Conservation (phyloP, 148 eudicot genomes). For the Rhododendron kiyosumense region DNA sequence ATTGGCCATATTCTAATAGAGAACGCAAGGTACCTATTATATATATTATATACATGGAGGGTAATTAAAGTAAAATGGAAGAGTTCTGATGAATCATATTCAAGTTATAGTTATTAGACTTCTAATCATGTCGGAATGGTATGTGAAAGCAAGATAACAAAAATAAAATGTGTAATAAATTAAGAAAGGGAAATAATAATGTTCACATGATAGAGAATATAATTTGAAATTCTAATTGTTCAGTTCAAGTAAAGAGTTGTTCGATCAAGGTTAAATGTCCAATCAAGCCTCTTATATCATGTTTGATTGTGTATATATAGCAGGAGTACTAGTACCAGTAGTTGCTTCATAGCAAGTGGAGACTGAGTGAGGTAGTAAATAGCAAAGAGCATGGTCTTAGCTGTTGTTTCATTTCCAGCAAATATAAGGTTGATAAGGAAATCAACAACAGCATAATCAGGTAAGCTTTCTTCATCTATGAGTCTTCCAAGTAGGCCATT, state of each 20-base stretch:
- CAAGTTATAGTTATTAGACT: too few relatives aligned
- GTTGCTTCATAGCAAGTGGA: slow-evolving; percentile 37
- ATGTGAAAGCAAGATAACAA: neutral
- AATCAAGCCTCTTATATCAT: neutral
- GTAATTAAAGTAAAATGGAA: neutral
- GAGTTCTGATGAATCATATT: neutral
- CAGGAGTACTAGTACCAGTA: slow-evolving; percentile 25
- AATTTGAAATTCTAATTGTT: neutral
- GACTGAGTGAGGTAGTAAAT: slow-evolving; percentile 46
- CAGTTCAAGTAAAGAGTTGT: neutral
- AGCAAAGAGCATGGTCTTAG: slow-evolving; percentile 59
- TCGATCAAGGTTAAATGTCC: neutral
- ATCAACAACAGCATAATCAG: slow-evolving; percentile 38
- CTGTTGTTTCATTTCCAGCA: slow-evolving; percentile 57
- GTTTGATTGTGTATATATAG: neutral
- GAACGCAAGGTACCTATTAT: neutral
- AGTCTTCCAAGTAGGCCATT: slow-evolving; percentile 42
- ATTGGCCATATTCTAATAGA: neutral
- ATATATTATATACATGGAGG: neutral
- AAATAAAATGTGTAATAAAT: too few relatives aligned
- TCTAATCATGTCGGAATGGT: too few relatives aligned
- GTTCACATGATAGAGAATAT: too few relatives aligned
- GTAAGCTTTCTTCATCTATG: slow-evolving; percentile 41
- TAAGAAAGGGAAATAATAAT: neutral
- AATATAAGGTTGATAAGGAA: slow-evolving; percentile 51